Conservation (phyloP, 2,329 filamentous ascomycete species). For the Scleromitrula shiraiana region DNA sequence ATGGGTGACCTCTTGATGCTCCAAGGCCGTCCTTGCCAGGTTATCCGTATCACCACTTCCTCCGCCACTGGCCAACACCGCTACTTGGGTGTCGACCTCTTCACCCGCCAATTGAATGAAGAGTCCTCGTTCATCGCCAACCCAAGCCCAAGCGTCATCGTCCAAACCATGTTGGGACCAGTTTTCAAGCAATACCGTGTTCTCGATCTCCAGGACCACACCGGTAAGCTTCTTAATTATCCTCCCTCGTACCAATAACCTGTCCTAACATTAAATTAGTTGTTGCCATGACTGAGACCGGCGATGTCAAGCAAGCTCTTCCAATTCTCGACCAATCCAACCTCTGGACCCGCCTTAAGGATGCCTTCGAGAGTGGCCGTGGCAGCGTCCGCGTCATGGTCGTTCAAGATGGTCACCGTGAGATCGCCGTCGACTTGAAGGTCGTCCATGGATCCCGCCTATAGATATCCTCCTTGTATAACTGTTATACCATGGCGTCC, state of each 20-base stretch:
- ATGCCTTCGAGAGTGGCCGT: constrained; percentile 83
- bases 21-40: constrained; percentile 97
- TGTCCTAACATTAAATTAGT: constrained; percentile 36
- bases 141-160: constrained; percentile 90
- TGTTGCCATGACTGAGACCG: constrained; percentile 95
- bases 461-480: constrained; percentile 28
- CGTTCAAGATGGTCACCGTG: constrained; percentile 84
- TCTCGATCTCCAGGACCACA: constrained; percentile 84
- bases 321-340: constrained; percentile 92
- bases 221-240: constrained; percentile 38
- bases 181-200: constrained; percentile 99
- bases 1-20: constrained; percentile 98
- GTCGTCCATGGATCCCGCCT: constrained; percentile 75
- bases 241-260: background rate
- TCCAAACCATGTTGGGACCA: constrained; percentile 98
- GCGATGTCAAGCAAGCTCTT: constrained; percentile 94
- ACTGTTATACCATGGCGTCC: constrained; percentile 3
- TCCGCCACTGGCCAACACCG: constrained; percentile 98
- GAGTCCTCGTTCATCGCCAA: constrained; percentile 97
- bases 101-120: constrained; percentile 99
- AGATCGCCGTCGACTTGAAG: constrained; percentile 99
- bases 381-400: constrained; percentile 93
- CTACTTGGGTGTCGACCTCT: constrained; percentile 98
- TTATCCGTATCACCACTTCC: constrained; percentile 98
- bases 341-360: constrained; percentile 71